phyloP scores from a whole-genome alignment of 345 rosid genomes.

The Boechera retrofracta region DNA sequence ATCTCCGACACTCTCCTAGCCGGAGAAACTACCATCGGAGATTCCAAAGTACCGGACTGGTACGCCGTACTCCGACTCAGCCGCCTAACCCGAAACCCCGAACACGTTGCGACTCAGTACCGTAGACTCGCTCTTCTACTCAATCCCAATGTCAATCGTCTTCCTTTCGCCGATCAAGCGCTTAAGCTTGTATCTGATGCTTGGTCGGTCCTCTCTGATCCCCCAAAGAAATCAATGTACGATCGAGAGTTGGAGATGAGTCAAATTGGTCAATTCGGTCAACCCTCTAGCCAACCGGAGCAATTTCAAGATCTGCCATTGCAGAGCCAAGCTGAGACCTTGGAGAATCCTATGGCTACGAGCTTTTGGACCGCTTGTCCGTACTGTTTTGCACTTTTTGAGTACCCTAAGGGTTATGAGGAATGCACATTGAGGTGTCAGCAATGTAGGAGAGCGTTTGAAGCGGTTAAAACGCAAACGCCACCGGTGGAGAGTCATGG shows the following conservation, averaged over 20 bases:
- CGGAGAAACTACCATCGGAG: constrained; percentile 49
- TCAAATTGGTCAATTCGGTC: constrained; percentile 42
- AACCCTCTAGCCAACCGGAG: constrained; percentile 47
- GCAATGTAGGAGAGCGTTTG: constrained; percentile 71
- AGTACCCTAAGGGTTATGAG: constrained; percentile 72
- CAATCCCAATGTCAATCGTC: constrained; percentile 57
- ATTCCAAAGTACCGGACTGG: constrained; percentile 57
- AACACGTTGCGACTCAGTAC: constrained; percentile 72
- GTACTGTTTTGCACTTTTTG: constrained; percentile 67
- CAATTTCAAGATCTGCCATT: constrained; percentile 32
- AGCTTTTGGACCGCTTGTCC: constrained; percentile 94
- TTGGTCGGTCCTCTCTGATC: constrained; percentile 72
- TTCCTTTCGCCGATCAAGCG: constrained; percentile 77
- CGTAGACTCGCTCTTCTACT: constrained; percentile 71
- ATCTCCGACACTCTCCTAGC: constrained; percentile 77
- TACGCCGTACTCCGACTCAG: constrained; percentile 73
- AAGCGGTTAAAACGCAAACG: constrained; percentile 64
- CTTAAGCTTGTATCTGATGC: constrained; percentile 77
- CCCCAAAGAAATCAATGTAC: constrained; percentile 61
- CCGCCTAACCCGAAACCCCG: constrained; percentile 55
- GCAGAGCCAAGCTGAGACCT: constrained; percentile 47
- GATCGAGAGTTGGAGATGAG: constrained; percentile 67
- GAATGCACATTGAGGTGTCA: constrained; percentile 77
- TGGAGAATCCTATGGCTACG: constrained; percentile 29
- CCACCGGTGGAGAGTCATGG: constrained; percentile 61